Evolutionary conservation across 371 early-diverging fungal species (phyloP).

Genomic region (Umbelopsis sp.): DNA sequence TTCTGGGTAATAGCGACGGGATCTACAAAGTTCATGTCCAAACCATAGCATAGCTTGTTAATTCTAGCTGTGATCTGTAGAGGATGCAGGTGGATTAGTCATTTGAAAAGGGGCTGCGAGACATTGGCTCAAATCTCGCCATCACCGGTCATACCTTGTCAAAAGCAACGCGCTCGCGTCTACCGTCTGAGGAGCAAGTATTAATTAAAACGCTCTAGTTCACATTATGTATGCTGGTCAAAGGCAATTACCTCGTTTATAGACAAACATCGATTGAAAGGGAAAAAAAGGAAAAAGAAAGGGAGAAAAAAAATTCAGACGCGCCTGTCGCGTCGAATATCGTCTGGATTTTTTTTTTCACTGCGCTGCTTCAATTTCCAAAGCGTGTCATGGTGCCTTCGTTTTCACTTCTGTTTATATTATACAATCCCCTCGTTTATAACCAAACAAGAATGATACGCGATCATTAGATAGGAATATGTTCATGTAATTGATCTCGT

Average conservation of each 20-base stretch:
- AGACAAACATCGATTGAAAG: slow-evolving; percentile 65
- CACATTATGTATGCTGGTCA: background rate
- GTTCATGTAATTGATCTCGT: too few species aligned
- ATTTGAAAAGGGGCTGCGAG: background rate
- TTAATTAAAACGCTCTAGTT: background rate
- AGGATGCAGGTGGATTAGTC: slow-evolving; percentile 8
- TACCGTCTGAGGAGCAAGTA: slow-evolving; percentile 61
- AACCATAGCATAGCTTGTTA: slow-evolving; percentile 84
- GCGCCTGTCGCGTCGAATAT: slow-evolving; percentile 16
- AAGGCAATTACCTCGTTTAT: slow-evolving; percentile 67
- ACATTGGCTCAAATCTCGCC: slow-evolving; percentile 8
- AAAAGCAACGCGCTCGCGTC: slow-evolving; percentile 83
- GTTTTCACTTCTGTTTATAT: too few species aligned
- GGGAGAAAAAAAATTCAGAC: slow-evolving; percentile 15
- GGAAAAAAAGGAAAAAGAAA: slow-evolving; percentile 9
- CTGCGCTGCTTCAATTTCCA: background rate
- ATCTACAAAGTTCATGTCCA: slow-evolving; percentile 86
- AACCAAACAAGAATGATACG: too few species aligned
- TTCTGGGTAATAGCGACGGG: slow-evolving; percentile 86
- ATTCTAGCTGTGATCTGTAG: slow-evolving; percentile 86
- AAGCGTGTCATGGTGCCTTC: background rate
- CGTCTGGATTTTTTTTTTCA: background rate
- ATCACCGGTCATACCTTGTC: slow-evolving; percentile 64
- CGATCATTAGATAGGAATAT: too few species aligned
- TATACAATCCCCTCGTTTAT: too few species aligned